A percentile compares a stretch with the other conserved stretches of the same genome.
These are phyloP conservation scores for Ceratobasidium sp. DNA, from an alignment of 1,284 basidiomycete genomes.

Conservation along the genomic window DNA sequence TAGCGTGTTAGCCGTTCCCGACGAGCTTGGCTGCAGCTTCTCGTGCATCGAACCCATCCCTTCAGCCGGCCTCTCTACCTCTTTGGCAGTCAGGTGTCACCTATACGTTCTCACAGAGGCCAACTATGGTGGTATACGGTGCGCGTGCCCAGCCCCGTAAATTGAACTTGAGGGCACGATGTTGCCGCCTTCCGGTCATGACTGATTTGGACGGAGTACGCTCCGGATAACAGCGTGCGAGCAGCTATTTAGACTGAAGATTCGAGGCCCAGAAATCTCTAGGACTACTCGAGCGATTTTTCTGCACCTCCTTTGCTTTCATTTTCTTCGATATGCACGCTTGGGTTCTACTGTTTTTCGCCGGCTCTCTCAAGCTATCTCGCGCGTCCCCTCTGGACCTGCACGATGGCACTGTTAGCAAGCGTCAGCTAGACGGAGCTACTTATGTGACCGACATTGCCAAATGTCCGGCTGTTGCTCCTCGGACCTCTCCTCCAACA, in stretches of 20 bases:
- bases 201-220: not conserved
- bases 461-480: slow-evolving; percentile 39
- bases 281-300: not conserved
- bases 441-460: slow-evolving; percentile 42
- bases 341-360: not conserved
- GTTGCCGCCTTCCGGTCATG: not conserved
- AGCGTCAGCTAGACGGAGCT: slow-evolving; percentile 11
- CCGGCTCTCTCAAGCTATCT: not conserved
- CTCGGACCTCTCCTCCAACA: slow-evolving; percentile 30
- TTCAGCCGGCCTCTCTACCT: not conserved
- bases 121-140: not conserved
- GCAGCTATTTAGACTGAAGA: not conserved
- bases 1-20: slow-evolving; percentile 22
- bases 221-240: too few relatives aligned
- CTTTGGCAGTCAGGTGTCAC: not conserved
- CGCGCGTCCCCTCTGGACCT: not conserved
- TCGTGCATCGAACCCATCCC: not conserved
- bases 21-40: slow-evolving; percentile 7
- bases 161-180: not conserved
- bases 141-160: not conserved
- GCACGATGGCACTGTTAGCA: not conserved
- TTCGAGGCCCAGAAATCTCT: too few relatives aligned
- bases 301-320: not conserved
- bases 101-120: not conserved
- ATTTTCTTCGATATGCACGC: not conserved